Percentiles rank a stretch among this genome's conserved stretches.
These are phyloP conservation scores for Quercus tomentella DNA, from an alignment of 331 rosid species.

Conservation along the genomic window DNA sequence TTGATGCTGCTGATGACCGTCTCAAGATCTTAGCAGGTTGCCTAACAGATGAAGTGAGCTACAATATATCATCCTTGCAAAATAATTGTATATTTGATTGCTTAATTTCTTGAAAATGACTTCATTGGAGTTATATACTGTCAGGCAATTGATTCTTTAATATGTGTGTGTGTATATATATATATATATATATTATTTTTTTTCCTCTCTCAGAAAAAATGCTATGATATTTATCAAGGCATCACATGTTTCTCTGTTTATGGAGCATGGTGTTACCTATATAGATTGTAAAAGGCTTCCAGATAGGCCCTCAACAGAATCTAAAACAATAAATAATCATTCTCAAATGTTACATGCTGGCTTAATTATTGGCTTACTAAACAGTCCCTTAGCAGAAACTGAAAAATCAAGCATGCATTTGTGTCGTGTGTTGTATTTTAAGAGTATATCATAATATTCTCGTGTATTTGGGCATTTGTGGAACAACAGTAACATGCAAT, in stretches of 20 bases:
- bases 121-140: neutral
- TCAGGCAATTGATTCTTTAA: neutral
- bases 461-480: neutral
- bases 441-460: neutral
- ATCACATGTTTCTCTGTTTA: neutral
- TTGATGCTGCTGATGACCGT: slow-evolving; percentile 42
- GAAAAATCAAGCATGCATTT: neutral
- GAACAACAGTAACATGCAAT: neutral
- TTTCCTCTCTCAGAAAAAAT: neutral
- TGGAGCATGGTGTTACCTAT: neutral
- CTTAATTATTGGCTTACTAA: neutral
- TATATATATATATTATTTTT: neutral
- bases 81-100: neutral
- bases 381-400: neutral
- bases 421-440: neutral
- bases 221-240: neutral
- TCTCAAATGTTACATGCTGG: neutral
- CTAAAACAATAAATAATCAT: neutral
- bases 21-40: slow-evolving; percentile 41
- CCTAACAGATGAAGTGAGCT: slow-evolving; percentile 62
- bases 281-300: neutral
- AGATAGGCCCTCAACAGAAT: neutral
- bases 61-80: neutral
- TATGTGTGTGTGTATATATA: neutral
- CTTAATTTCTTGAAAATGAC: neutral